Percentiles rank a stretch among this genome's conserved stretches.
These are phyloP conservation scores for Thoreauomyces humboldtii DNA, from an alignment of 192 early-diverging fungal species.

Conservation along the genomic window DNA sequence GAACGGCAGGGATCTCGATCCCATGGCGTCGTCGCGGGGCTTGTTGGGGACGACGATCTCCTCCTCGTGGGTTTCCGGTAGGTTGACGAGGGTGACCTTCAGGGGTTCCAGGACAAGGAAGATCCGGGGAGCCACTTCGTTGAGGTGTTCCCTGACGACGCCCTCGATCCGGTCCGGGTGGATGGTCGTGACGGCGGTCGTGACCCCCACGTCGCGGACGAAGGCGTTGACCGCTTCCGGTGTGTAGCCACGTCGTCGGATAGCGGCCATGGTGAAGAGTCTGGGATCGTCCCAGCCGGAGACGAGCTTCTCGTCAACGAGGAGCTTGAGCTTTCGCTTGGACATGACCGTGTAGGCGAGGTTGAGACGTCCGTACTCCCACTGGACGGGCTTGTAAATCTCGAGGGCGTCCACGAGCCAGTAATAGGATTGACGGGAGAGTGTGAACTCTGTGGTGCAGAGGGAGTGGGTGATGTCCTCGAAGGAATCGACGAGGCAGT, in stretches of 20 bases:
- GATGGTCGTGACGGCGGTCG: constrained; percentile 76
- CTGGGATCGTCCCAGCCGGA: constrained; percentile 95
- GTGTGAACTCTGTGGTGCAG: constrained; percentile 94
- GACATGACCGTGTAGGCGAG: constrained; percentile 94
- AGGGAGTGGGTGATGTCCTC: constrained; percentile 99
- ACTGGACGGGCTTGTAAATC: constrained; percentile 99
- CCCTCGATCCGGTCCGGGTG: constrained; percentile 88
- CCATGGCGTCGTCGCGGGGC: constrained; percentile 83
- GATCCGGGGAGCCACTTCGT: constrained; percentile 87
- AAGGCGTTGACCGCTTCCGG: constrained; percentile 98
- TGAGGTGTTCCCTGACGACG: constrained; percentile 90
- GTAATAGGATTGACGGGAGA: constrained; percentile 95
- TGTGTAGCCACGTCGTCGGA: constrained; percentile 96
- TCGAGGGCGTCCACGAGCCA: constrained; percentile 98
- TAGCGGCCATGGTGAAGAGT: constrained; percentile 90
- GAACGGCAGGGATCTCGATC: constrained; percentile 85
- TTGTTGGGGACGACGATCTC: constrained; percentile 84
- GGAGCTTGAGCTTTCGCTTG: constrained; percentile 94
- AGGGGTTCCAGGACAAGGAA: constrained; percentile 90
- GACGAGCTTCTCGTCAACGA: constrained; percentile 79
- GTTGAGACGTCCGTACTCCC: constrained; percentile 96
- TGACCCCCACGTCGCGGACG: constrained; percentile 91
- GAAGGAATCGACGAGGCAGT: constrained; percentile 98
- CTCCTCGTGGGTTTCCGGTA: constrained; percentile 79
- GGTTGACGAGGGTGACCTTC: constrained; percentile 84